Conservation (phyloP, 2,329 filamentous ascomycete species). For the Beauveria australis region DNA sequence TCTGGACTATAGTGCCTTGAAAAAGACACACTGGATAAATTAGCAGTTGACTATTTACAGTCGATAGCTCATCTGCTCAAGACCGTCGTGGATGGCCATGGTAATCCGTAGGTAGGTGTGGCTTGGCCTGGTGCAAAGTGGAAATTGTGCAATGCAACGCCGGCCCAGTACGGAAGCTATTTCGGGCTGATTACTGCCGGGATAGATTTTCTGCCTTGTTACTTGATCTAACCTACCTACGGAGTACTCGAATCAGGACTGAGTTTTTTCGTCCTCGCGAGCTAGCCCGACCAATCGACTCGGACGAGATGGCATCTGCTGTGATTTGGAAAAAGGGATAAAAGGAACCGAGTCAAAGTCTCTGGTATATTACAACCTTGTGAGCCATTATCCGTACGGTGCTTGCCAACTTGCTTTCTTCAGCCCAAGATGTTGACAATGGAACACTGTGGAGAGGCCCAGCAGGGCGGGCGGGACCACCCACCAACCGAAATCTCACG, state of each 20-base stretch:
- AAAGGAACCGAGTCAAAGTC: too few species aligned
- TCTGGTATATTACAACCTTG: too few species aligned
- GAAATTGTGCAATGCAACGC: slow-evolving; percentile 6
- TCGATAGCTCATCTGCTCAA: too few species aligned
- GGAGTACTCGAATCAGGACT: too few species aligned
- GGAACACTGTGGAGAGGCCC: background rate
- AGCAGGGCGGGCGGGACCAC: background rate
- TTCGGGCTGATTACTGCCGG: background rate
- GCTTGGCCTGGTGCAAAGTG: background rate
- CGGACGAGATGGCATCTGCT: too few species aligned
- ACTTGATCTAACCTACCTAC: too few species aligned
- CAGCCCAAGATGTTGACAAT: background rate
- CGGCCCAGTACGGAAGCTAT: background rate
- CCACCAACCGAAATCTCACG: background rate
- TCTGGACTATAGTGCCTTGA: too few species aligned
- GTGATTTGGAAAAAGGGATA: too few species aligned
- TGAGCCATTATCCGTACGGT: too few species aligned
- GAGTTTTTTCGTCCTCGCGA: background rate
- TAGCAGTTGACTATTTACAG: too few species aligned
- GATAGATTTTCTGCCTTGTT: background rate
- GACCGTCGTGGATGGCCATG: background rate
- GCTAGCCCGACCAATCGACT: background rate
- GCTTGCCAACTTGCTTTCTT: background rate
- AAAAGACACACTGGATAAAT: too few species aligned
- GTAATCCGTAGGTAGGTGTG: too few species aligned